Evolutionary conservation across 73 alveolate species (phyloP).

Genomic region (Uronychia binucleata): DNA sequence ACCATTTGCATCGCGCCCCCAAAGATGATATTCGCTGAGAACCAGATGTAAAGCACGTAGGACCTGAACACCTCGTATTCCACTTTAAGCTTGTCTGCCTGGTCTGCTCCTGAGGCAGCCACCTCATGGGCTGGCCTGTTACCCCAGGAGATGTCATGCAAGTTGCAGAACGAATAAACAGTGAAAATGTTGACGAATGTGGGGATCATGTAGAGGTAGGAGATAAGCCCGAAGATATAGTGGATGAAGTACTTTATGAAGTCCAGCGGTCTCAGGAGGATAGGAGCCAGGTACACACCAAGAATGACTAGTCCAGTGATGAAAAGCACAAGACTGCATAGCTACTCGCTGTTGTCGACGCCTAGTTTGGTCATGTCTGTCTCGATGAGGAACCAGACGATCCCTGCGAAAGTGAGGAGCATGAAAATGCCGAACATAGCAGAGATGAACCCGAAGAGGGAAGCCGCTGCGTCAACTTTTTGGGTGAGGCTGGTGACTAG

Average conservation of each 20-base stretch:
- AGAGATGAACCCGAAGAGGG: conserved; percentile 4
- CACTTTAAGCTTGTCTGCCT: background rate
- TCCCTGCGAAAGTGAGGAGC: conserved; percentile 21
- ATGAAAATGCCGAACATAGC: conserved; percentile 16
- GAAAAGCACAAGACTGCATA: background rate
- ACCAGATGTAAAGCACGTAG: conserved; percentile 14
- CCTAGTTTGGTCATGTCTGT: background rate
- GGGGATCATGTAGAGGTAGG: conserved; percentile 56
- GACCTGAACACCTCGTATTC: conserved; percentile 49
- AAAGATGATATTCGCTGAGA: background rate
- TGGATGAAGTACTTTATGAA: conserved; percentile 7
- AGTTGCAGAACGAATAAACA: conserved; percentile 64
- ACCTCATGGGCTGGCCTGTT: conserved; percentile 57
- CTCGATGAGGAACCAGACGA: background rate
- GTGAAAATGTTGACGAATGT: conserved; percentile 47
- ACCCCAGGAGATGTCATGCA: conserved; percentile 82
- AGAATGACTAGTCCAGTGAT: conserved; percentile 26
- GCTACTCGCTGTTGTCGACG: background rate
- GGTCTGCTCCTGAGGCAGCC: background rate
- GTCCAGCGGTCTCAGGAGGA: conserved; percentile 43
- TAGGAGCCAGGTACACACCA: conserved; percentile 24
- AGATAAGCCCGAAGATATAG: conserved; percentile 33
- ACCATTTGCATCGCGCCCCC: background rate
- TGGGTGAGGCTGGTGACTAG: conserved; percentile 13
- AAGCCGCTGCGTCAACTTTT: conserved; percentile 21